These are phyloP conservation scores for Rhodotorula sp. DNA, from an alignment of 1,284 basidiomycete genomes.

Conservation along the genomic window DNA sequence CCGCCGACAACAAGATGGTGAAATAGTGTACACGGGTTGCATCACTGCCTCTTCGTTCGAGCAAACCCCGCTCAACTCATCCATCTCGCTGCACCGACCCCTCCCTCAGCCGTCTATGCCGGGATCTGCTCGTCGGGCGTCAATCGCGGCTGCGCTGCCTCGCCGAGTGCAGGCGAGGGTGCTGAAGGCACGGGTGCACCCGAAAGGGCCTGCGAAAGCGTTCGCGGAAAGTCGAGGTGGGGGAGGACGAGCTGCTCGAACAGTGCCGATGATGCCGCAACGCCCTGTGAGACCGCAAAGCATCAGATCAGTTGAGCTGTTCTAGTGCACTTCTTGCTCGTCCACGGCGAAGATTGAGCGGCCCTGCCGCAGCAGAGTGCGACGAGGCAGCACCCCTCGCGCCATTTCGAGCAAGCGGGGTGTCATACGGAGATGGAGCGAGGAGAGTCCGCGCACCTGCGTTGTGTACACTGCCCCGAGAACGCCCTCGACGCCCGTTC, in stretches of 20 bases:
- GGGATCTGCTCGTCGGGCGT: not conserved
- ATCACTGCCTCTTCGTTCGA: not conserved
- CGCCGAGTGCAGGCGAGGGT: not conserved
- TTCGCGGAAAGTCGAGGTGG: slow-evolving; percentile 20
- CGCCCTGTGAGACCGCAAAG: slow-evolving; percentile 16
- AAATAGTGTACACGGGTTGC: not conserved
- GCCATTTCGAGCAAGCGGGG: not conserved
- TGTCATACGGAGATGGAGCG: not conserved
- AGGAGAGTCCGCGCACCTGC: slow-evolving; percentile 11
- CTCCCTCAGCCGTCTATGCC: not conserved
- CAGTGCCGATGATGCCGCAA: slow-evolving; percentile 20
- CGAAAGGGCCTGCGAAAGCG: slow-evolving; percentile 11
- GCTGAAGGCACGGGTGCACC: not conserved
- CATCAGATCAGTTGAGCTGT: not conserved
- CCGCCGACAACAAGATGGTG: not conserved
- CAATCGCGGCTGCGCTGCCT: not conserved
- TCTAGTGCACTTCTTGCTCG: not conserved
- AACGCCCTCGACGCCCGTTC: slow-evolving; percentile 32
- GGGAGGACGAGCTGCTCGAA: slow-evolving; percentile 34
- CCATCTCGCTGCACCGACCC: too few relatives aligned
- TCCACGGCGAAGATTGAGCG: not conserved
- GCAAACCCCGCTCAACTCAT: too few relatives aligned
- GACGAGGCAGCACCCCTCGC: not conserved
- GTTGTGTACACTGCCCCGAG: slow-evolving; percentile 35
- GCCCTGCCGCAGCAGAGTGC: not conserved